Conservation (phyloP, 805 yeast species). For the Lachancea sp. region DNA sequence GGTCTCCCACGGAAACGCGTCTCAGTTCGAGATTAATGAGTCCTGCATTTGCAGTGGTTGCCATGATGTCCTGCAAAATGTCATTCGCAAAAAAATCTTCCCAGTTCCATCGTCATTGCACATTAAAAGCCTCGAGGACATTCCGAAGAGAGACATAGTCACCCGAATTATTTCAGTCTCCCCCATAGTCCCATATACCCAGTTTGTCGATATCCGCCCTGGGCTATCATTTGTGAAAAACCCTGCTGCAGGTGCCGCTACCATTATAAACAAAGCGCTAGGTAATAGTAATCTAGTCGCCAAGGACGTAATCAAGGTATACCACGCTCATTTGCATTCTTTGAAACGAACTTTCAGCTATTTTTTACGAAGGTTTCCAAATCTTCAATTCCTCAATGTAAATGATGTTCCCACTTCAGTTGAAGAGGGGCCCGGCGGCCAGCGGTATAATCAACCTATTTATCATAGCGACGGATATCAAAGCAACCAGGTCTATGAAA, state of each 20-base stretch:
- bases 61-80: conserved; percentile 20
- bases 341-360: conserved; percentile 30
- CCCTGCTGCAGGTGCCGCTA: conserved; percentile 23
- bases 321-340: conserved; percentile 33
- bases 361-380: conserved; percentile 26
- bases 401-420: conserved; percentile 33
- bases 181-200: conserved; percentile 35
- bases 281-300: conserved; percentile 16
- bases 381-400: conserved; percentile 29
- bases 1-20: conserved; percentile 18
- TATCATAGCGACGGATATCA: conserved; percentile 21
- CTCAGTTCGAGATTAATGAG: conserved; percentile 17
- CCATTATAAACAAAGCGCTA: conserved; percentile 22
- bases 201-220: conserved; percentile 33
- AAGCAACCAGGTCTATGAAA: conserved; percentile 29
- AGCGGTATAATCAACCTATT: conserved; percentile 26
- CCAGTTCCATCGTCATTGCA: conserved; percentile 22
- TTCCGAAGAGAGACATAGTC: conserved; percentile 27
- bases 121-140: conserved; percentile 19
- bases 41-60: conserved; percentile 27
- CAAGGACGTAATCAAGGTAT: conserved; percentile 28
- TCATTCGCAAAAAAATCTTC: conserved; percentile 30
- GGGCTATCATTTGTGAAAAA: conserved; percentile 33
- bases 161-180: conserved; percentile 28
- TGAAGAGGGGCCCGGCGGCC: conserved; percentile 22